Conservation (phyloP, 148 eudicot genomes). For the Euryodendron excelsum region DNA sequence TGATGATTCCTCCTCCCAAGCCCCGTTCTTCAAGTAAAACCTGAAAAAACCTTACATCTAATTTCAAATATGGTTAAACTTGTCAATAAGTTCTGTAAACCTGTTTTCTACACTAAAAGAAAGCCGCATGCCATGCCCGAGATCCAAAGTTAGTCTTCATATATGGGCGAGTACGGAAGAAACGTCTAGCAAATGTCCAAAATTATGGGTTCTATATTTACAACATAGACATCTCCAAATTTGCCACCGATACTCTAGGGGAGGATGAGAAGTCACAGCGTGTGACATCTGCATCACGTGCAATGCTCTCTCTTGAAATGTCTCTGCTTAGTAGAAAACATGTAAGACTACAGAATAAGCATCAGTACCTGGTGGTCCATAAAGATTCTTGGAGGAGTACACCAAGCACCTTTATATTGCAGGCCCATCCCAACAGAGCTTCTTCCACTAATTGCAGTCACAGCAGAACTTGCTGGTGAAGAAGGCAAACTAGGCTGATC, state of each 20-base stretch:
- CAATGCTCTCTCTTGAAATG: conserved; percentile 10
- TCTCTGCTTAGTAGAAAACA: not conserved
- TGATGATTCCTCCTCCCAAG: not conserved
- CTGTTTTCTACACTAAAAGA: not conserved
- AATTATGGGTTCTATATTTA: not conserved
- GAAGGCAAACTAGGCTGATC: conserved; percentile 75
- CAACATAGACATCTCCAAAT: not conserved
- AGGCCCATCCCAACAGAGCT: conserved; percentile 82
- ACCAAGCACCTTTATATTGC: conserved; percentile 89
- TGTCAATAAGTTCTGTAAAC: not conserved
- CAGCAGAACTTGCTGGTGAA: conserved; percentile 88
- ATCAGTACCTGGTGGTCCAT: conserved; percentile 75
- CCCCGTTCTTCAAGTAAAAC: conserved; percentile 2
- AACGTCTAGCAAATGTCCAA: not conserved
- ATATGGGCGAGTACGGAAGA: not conserved
- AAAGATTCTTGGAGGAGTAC: conserved; percentile 95
- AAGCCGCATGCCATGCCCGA: not conserved
- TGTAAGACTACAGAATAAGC: not conserved
- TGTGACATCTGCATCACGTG: not conserved
- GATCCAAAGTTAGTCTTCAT: not conserved
- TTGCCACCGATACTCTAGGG: not conserved
- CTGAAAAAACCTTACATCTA: not conserved
- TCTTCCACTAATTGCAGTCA: conserved; percentile 83
- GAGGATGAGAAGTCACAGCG: not conserved
- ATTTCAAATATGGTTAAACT: not conserved